Conservation (phyloP, 2,329 filamentous ascomycete species). For the Chrysoporthe austroafricana region DNA sequence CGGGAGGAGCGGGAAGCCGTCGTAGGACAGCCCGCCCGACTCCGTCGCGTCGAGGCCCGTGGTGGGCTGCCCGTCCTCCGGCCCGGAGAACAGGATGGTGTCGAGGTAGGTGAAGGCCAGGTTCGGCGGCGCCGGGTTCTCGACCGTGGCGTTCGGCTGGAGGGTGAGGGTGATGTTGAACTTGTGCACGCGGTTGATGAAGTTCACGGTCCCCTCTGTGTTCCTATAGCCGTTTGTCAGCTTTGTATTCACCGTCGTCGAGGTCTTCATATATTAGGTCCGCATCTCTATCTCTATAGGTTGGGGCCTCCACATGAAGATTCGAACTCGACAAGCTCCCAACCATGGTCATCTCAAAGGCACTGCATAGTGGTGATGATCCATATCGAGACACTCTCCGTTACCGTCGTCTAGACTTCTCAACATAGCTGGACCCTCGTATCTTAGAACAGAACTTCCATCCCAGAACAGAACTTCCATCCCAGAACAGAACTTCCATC, state of each 20-base stretch:
- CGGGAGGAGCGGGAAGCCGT: slow-evolving; percentile 65
- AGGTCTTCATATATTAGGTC: background rate
- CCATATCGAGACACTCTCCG: too few relatives aligned
- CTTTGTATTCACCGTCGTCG: background rate
- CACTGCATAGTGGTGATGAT: too few relatives aligned
- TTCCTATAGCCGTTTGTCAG: slow-evolving; percentile 48
- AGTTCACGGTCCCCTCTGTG: slow-evolving; percentile 71
- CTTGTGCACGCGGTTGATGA: slow-evolving; percentile 70
- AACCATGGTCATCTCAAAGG: too few relatives aligned
- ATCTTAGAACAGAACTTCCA: too few relatives aligned
- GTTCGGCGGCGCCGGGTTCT: slow-evolving; percentile 61
- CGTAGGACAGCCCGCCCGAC: slow-evolving; percentile 57
- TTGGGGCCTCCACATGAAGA: too few relatives aligned
- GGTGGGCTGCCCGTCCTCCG: slow-evolving; percentile 61
- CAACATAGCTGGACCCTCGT: too few relatives aligned
- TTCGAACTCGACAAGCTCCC: too few relatives aligned
- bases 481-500: too few relatives aligned
- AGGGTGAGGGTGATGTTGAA: slow-evolving; percentile 64
- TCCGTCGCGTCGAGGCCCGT: slow-evolving; percentile 67
- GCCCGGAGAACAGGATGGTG: slow-evolving; percentile 66
- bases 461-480: too few relatives aligned
- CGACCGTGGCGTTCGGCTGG: slow-evolving; percentile 52
- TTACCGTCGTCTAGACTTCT: too few relatives aligned
- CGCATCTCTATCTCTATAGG: too few relatives aligned
- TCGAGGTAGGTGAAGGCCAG: slow-evolving; percentile 65